Evolutionary conservation across 192 early-diverging fungal species (phyloP), one percentile per base, ranked within the genome.

Genomic region (Coemansia sp.): DNA sequence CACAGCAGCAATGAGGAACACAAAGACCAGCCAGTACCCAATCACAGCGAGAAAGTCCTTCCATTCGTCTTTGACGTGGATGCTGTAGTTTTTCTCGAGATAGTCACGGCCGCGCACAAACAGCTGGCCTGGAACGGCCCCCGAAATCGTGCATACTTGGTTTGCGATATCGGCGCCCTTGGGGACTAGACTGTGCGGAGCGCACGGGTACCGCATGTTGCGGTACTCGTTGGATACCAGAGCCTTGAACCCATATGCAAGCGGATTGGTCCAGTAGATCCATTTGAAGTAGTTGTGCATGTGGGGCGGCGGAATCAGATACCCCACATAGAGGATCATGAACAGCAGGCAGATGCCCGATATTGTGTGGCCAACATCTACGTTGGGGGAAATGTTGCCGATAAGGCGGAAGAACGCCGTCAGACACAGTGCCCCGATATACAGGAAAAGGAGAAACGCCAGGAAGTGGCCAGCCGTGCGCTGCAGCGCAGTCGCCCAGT

Each of bases 241-340:
- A 21, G 86, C 73, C 59, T 86, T 85, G 75, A 86, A 85, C 1
- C 82, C 88, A 66, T 91, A 93, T 0, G 85, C 73, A 23, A 91
- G 68, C n/a, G 89, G 89, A 59, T 88, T 87, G 35, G 90, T 86
- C 81, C 83, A 89, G 67, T 75, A 85, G n/a, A 90, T 74, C 84
- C 87, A 90, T 46, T 63, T 74, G 35, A 91, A 83, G 78, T 85
- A 90, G 37, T 58, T 33, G 63, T 84, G 84, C 85, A 90, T 86
- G 7, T 66, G 42, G 9, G 58, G 39, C 15, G 84, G 83, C 33
- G 87, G 85, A 59, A 85, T 85, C 59, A 87, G 72, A 52, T 87
- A 84, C 61, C 87, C 87, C 39, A 75, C 74, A 46, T 86, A 85
- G 57, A 90, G 65, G 57, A 86, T 81, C 66, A 88, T 72, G 57